A percentile compares a stretch with the other conserved stretches of the same genome.
Conservation (phyloP, 2,329 filamentous ascomycete species). For the Ceratocystis colombiana region DNA sequence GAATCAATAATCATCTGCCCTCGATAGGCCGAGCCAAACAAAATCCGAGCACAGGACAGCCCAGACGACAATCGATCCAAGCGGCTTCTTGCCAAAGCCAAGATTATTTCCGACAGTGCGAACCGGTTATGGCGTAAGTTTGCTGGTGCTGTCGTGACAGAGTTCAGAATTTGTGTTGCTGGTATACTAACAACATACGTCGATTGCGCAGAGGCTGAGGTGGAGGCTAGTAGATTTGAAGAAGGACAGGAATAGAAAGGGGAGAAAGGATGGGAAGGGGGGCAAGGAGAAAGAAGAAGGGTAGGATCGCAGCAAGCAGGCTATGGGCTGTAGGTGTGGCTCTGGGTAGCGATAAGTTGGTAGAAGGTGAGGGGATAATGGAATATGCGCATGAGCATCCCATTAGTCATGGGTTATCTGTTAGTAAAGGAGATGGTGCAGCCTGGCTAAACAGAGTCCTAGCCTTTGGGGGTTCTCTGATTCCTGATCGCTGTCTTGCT, state of each 20-base stretch:
- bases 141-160: neutral
- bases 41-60: conserved; percentile 44
- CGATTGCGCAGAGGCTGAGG: conserved; percentile 2
- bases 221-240: conserved; percentile 4
- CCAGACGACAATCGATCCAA: conserved; percentile 51
- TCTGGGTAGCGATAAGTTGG: too few relatives aligned
- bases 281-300: neutral
- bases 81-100: conserved; percentile 57
- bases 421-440: neutral
- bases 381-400: neutral
- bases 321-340: neutral
- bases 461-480: neutral
- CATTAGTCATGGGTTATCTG: neutral
- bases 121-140: conserved; percentile 57
- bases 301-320: neutral
- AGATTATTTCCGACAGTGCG: conserved; percentile 57
- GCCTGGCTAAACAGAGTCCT: too few relatives aligned
- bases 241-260: conserved; percentile 5
- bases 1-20: neutral
- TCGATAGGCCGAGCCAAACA: conserved; percentile 55
- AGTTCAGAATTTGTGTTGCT: neutral
- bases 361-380: neutral
- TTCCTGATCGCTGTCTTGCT: neutral
- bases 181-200: neutral
- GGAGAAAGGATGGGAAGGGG: neutral